phyloP scores from a whole-genome alignment of 306 rosid species.

The Clitoria ternatea region DNA sequence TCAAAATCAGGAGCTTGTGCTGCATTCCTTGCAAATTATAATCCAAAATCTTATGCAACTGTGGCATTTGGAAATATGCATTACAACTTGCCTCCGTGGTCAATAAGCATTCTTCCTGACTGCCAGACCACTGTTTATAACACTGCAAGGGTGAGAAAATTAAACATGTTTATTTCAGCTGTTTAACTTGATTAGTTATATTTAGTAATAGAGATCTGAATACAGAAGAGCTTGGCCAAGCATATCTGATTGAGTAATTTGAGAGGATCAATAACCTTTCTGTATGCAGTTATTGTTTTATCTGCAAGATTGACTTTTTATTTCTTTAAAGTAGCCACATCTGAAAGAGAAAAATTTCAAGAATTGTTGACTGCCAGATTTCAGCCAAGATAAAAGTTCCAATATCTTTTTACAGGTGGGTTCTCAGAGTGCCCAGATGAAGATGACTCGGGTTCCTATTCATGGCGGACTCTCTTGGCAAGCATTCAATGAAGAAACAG shows the following conservation, averaged over 20 bases:
- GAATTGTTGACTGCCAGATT: background rate
- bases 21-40: constrained; percentile 91
- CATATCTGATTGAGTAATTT: background rate
- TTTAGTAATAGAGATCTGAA: constrained; percentile 9
- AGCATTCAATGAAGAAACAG: constrained; percentile 70
- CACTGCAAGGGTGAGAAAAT: constrained; percentile 87
- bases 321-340: background rate
- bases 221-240: background rate
- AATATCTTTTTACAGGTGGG: constrained; percentile 57
- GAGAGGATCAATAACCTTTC: background rate
- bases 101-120: constrained; percentile 96
- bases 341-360: background rate
- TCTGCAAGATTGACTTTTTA: background rate
- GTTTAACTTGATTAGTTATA: background rate
- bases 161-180: background rate
- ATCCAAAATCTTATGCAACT: constrained; percentile 61
- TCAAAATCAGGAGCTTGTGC: constrained; percentile 89
- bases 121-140: constrained; percentile 88
- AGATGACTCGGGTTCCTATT: constrained; percentile 82
- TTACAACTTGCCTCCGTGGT: constrained; percentile 98
- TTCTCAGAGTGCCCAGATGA: constrained; percentile 81
- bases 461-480: constrained; percentile 89
- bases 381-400: constrained; percentile 1
- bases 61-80: constrained; percentile 81
- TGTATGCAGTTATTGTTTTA: background rate